Base-by-base conservation (phyloP, 1,284 basidiomycete species). In the Trametes polyzona region DNA sequence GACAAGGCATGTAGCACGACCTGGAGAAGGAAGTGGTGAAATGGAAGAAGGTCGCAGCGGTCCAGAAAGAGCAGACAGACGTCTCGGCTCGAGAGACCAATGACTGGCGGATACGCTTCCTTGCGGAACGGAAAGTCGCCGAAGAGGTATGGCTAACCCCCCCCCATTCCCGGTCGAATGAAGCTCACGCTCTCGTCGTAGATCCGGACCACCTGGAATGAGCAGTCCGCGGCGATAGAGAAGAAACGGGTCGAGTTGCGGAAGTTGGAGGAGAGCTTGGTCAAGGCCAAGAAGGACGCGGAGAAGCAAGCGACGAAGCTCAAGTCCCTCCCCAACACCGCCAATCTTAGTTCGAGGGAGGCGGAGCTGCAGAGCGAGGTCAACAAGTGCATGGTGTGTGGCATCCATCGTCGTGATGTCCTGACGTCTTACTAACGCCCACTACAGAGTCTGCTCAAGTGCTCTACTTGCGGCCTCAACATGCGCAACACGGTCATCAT, bases 401-500 rank as follows among this genome's bases (percentile, higher is more conserved):
- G 10, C 33, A 26, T n/a, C 41, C 5, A 11, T 10, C 17, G 12
- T 23, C 19, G 0, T 12, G 2, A 14, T 23, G 14, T 30, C 2
- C 27, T 16, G n/a, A n/a, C 32, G 14, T 35, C 16, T 9, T 49
- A 11, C 41, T 42, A 16, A 54, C n/a, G 26, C 26, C 33, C 42
- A 47, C 27, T n/a, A 9, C 72, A 96, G 94, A 83, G 83, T 71
- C 77, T 98, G 41, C 82, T 99, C 43, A 90, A 93, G 68, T 99
- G 97, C 74, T 95, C 93, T 21, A 94, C 92, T 9, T 99, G 96
- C 77, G 86, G 88, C 62, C 80, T 86, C 59, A 83, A 89, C 58
- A 90, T 96, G 75, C 90, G 96, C 51, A 86, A 88, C 61, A 91
- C 92, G 32, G 87, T 96, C 57, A 86, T 99, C 65, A 91, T 87